Evolutionary conservation across 441 rosid species (phyloP).

Genomic region (Monsonia emarginata): DNA sequence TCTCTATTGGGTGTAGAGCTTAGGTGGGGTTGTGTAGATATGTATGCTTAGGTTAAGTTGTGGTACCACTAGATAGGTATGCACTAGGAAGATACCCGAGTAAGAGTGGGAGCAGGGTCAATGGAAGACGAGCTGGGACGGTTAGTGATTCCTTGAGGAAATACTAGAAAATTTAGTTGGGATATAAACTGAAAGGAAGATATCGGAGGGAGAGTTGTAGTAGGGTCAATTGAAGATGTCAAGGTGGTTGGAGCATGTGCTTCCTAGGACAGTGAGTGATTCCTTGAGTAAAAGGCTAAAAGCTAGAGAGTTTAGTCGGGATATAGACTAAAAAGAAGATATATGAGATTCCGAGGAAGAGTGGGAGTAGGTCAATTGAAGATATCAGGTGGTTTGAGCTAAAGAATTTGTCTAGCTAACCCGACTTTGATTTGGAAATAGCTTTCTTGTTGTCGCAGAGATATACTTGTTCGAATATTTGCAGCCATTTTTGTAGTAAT

Average conservation of each 20-base stretch:
- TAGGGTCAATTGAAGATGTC: no score
- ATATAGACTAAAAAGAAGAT: neutral
- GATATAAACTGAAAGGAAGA: no score
- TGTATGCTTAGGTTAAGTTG: neutral
- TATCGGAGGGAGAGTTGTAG: no score
- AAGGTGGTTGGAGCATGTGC: no score
- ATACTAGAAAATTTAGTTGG: neutral
- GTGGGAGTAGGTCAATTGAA: no score
- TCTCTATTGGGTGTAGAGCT: neutral
- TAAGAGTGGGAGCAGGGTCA: neutral
- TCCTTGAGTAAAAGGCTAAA: neutral
- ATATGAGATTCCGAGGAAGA: no score
- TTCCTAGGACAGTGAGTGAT: neutral
- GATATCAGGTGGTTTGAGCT: no score
- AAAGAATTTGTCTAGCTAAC: neutral
- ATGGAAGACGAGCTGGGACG: neutral
- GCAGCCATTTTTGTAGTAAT: neutral
- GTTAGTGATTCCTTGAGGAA: neutral
- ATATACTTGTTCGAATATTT: neutral
- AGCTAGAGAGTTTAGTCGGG: neutral
- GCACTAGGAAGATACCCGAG: neutral
- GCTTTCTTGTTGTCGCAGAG: neutral
- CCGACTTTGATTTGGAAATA: neutral
- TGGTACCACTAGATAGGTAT: neutral
- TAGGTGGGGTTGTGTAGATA: neutral